Evolutionary conservation across 2,329 filamentous ascomycete genomes (phyloP), one percentile per base, ranked within the genome.

Genomic region (Epichloe sp.): DNA sequence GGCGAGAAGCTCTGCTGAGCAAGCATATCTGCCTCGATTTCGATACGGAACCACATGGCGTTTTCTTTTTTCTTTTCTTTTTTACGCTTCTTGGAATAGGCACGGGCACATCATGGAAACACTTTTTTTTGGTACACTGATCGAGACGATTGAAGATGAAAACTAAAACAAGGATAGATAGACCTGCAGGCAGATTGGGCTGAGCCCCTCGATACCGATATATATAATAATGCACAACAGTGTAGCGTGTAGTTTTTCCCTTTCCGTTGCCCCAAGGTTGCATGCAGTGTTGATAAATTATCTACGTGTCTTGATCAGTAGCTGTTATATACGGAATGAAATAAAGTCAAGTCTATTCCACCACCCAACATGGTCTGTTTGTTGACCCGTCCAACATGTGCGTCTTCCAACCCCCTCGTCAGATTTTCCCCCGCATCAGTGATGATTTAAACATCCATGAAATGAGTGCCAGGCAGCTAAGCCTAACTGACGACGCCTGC

Each of bases 61-160:
- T 35, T 54, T 58, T 17, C 10, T n/a, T 42, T 26, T 7, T 2
- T 26, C 5, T 6, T 6, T 23, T 23, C 6, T 23, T 5, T 5
- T 5, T 5, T 1, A 26, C 23, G 23, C 19, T 21, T 43, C 31
- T 60, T 56, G 55, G 51, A 50, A 55, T 56, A 56, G 52, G 55
- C 47, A 38, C 6, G 37, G 41, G 41, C 41, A 43, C 21, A 43
- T 26, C 11, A 21, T 11, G 10, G 19, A 21, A 31, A 31, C 8
- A 31, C 31, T 26, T 14, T 12, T 23, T 19, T 1, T 43, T 26
- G 23, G 41, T 43, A 15, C 19, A 43, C 19, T 21, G 17, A 3
- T 26, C n/a, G 5, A 43, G 41, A 14, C 12, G 41, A 43, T 23
- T 21, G 37, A 23, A n/a, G 31, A 31, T 10, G 8, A 31, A 31